These are phyloP conservation scores for Saccharomycopsis vini DNA, from an alignment of 805 yeast species.

Conservation along the genomic window DNA sequence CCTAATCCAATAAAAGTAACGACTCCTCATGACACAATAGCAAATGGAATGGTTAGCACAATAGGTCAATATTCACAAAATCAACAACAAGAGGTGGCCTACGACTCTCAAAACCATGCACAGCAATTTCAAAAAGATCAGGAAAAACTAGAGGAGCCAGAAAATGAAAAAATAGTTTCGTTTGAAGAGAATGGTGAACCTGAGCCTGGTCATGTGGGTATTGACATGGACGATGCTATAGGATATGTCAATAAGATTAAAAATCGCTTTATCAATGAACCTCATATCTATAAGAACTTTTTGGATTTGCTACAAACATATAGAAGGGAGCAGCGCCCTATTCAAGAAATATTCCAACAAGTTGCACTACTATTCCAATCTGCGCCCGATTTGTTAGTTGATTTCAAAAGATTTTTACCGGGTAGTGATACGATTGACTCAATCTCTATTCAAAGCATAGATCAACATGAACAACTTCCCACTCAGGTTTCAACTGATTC, in stretches of 20 bases:
- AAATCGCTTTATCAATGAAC: constrained; percentile 85
- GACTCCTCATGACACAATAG: constrained; percentile 45
- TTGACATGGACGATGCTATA: constrained; percentile 95
- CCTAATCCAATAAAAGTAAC: constrained; percentile 90
- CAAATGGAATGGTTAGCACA: not conserved
- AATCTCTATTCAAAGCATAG: too few species aligned
- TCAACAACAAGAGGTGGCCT: not conserved
- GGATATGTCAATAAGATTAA: constrained; percentile 94
- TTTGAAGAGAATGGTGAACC: not conserved
- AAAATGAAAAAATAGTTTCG: not conserved
- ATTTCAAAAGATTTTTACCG: constrained; percentile 91
- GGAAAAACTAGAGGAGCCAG: not conserved
- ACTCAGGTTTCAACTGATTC: too few species aligned
- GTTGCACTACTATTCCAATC: constrained; percentile 81
- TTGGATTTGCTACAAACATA: constrained; percentile 93
- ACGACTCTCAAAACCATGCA: not conserved
- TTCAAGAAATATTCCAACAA: constrained; percentile 89
- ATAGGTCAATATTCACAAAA: too few species aligned
- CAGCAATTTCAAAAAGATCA: not conserved
- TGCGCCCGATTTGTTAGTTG: constrained; percentile 91
- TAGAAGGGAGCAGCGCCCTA: constrained; percentile 92
- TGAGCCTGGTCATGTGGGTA: constrained; percentile 24
- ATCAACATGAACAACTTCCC: too few species aligned
- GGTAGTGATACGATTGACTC: constrained; percentile 36
- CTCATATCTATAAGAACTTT: constrained; percentile 91